Evolutionary conservation across 1,284 basidiomycete species (phyloP).

Genomic region (Puccinia novopanici): DNA sequence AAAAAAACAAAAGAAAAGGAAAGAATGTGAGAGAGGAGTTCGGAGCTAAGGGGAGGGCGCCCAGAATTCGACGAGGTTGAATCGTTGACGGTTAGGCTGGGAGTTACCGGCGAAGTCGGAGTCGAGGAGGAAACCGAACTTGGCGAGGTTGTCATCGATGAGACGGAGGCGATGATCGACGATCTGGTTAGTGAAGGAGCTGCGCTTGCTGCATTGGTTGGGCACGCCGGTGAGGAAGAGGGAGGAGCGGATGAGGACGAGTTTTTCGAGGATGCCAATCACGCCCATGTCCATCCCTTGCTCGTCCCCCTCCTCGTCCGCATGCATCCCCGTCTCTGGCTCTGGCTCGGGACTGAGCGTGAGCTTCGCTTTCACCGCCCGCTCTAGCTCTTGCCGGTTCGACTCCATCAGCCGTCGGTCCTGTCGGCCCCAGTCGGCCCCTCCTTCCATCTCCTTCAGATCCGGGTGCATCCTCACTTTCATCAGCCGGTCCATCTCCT

Average conservation of each 20-base stretch:
- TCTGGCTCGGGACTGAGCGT: slow-evolving; percentile 1
- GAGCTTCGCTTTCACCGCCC: not conserved
- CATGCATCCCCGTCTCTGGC: not conserved
- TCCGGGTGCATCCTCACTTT: no score
- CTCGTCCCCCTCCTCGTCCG: not conserved
- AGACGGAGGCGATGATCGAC: slow-evolving; percentile 46
- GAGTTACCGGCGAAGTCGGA: not conserved
- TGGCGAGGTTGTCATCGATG: not conserved
- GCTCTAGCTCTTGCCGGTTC: not conserved
- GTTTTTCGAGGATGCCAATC: slow-evolving; percentile 57
- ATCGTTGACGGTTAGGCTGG: not conserved
- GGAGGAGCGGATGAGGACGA: slow-evolving; percentile 54
- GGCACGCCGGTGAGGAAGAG: slow-evolving; percentile 56
- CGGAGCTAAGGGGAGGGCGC: not conserved
- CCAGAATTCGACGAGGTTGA: slow-evolving; percentile 31
- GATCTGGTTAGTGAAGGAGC: slow-evolving; percentile 57
- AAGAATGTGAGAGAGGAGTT: not conserved
- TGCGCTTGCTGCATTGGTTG: slow-evolving; percentile 55
- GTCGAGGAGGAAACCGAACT: not conserved
- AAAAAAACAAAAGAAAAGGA: not conserved
- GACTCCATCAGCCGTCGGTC: no score
- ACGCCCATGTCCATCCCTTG: slow-evolving; percentile 55
- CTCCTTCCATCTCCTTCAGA: not conserved
- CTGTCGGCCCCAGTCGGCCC: slow-evolving; percentile 14
- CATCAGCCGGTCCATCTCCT: slow-evolving; percentile 3